A percentile compares a stretch with the other conserved stretches of the same genome.
These are phyloP conservation scores for Penicillium aurantiogriseum DNA, from an alignment of 2,329 filamentous ascomycete species.

Conservation along the genomic window DNA sequence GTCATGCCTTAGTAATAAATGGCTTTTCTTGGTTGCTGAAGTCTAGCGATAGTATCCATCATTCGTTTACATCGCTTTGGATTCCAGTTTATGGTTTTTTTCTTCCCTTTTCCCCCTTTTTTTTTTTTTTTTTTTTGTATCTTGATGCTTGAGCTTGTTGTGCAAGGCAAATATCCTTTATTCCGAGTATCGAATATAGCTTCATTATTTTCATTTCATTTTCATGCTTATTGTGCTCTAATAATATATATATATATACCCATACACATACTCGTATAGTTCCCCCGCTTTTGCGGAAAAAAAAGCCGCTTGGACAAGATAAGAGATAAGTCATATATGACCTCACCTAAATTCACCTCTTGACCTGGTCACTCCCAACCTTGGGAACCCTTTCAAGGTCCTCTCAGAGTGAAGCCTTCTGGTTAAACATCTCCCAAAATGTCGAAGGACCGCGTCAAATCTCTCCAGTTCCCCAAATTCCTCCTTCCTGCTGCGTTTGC, in stretches of 20 bases:
- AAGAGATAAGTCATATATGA: conserved; percentile 1
- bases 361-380: background rate
- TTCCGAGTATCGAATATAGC: background rate
- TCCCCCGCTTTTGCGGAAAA: background rate
- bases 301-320: background rate
- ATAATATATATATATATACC: background rate
- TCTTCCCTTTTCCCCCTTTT: background rate
- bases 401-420: background rate
- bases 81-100: background rate
- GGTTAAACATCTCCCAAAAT: conserved; percentile 1
- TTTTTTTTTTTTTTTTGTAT: background rate
- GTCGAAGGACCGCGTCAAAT: conserved; percentile 15
- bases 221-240: background rate
- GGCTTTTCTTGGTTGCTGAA: conserved; percentile 89
- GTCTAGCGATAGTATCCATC: conserved; percentile 51
- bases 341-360: background rate
- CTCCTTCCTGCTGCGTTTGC: conserved; percentile 51
- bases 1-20: conserved; percentile 70
- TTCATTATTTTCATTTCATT: background rate
- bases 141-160: background rate
- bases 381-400: background rate
- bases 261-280: background rate
- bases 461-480: conserved; percentile 51
- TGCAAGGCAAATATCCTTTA: background rate
- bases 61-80: background rate